Evolutionary conservation across 306 rosid genomes (phyloP).

Genomic region (Gillenia trifoliata): DNA sequence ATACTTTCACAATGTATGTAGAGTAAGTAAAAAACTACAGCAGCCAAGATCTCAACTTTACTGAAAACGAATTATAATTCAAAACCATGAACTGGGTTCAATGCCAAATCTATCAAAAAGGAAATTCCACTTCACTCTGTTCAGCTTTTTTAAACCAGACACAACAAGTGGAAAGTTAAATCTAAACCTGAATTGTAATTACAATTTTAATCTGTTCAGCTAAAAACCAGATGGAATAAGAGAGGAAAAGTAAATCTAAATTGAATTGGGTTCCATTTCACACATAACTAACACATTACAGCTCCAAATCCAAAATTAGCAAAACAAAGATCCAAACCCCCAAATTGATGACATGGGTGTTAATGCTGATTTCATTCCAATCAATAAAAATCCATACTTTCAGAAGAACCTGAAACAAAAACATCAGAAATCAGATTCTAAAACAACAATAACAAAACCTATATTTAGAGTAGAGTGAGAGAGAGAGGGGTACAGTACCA

Average conservation of each 20-base stretch:
- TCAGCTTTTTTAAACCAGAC: too few relatives aligned
- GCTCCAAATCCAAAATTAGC: not conserved
- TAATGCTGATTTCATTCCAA: slow-evolving; percentile 13
- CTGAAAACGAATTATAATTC: not conserved
- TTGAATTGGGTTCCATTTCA: not conserved
- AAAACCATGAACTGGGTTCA: not conserved
- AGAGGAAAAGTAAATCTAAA: not conserved
- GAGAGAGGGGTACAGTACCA: slow-evolving; percentile 40
- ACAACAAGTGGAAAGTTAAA: not conserved
- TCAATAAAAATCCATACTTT: not conserved
- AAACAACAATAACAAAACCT: not conserved
- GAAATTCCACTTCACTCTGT: too few relatives aligned
- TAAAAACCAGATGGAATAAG: not conserved
- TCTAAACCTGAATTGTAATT: not conserved
- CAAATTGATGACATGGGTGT: slow-evolving; percentile 17
- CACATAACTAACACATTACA: not conserved
- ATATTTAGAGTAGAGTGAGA: not conserved
- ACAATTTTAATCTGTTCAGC: slow-evolving; percentile 4
- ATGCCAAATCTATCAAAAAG: too few relatives aligned
- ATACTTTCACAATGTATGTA: not conserved
- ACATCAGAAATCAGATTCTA: not conserved
- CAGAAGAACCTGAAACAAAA: not conserved
- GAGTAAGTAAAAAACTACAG: not conserved
- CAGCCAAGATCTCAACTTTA: slow-evolving; percentile 5
- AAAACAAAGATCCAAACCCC: slow-evolving; percentile 10